Conservation (phyloP, 2,329 filamentous ascomycete genomes). For the Aspergillus pseudoterreus region DNA sequence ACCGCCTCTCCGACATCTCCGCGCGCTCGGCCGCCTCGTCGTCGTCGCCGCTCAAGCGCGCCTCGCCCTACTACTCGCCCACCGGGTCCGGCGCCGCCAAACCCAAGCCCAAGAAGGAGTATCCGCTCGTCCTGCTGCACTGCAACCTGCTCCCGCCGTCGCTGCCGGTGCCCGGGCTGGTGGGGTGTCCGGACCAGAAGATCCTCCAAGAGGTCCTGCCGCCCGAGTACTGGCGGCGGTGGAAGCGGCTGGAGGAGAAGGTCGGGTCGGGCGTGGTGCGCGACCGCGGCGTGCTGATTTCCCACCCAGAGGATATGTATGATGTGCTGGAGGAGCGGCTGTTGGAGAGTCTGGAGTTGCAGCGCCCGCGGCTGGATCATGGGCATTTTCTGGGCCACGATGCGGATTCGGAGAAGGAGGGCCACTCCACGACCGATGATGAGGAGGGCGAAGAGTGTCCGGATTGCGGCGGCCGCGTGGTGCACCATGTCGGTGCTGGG, state of each 20-base stretch:
- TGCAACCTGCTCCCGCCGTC: conserved; percentile 56
- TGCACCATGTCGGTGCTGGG: conserved; percentile 43
- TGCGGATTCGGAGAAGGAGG: conserved; percentile 20
- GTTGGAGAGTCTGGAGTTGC: conserved; percentile 57
- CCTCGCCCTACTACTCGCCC: conserved; percentile 33
- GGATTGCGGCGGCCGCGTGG: conserved; percentile 50
- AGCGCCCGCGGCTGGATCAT: conserved; percentile 52
- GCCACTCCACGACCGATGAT: conserved; percentile 28
- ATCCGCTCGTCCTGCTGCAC: conserved; percentile 59
- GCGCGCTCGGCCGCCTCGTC: conserved; percentile 32
- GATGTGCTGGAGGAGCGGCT: conserved; percentile 61
- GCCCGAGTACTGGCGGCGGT: conserved; percentile 41
- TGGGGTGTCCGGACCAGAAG: conserved; percentile 33
- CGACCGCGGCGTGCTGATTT: conserved; percentile 58
- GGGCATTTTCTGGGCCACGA: conserved; percentile 53
- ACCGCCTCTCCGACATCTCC: conserved; percentile 26
- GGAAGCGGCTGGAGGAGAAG: conserved; percentile 53
- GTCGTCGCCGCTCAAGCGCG: conserved; percentile 27
- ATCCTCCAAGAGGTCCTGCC: conserved; percentile 51
- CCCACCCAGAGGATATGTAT: conserved; percentile 60
- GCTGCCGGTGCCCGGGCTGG: conserved; percentile 43
- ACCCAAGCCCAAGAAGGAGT: conserved; percentile 42
- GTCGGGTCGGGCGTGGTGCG: conserved; percentile 51
- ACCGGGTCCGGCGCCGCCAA: conserved; percentile 23
- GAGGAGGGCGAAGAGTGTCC: conserved; percentile 44